These are phyloP conservation scores for Sclerotiophoma versabilis DNA, from an alignment of 2,329 filamentous ascomycete genomes.

Conservation along the genomic window DNA sequence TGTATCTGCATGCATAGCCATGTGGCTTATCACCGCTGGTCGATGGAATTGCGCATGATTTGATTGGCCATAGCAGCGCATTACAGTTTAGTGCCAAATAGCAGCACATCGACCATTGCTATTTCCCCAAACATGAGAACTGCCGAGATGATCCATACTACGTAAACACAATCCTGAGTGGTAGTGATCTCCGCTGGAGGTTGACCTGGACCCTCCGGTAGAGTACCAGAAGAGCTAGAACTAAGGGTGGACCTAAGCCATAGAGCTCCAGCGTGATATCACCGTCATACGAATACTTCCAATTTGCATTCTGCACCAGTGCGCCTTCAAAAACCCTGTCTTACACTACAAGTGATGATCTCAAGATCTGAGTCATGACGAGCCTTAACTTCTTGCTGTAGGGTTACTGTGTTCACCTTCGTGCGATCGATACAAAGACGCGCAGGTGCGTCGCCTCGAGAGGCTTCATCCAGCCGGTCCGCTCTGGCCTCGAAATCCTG, in stretches of 20 bases:
- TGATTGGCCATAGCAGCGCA: not conserved
- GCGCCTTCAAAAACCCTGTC: not conserved
- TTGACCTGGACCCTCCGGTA: not conserved
- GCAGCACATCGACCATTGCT: no score
- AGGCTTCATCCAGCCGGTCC: not conserved
- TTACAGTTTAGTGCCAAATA: not conserved
- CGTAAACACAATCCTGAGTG: no score
- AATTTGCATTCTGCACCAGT: not conserved
- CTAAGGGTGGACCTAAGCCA: not conserved
- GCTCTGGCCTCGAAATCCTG: not conserved
- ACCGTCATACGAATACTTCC: not conserved
- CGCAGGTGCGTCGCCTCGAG: not conserved
- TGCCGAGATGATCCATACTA: no score
- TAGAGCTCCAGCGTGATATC: not conserved
- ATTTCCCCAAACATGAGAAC: no score
- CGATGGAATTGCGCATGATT: not conserved
- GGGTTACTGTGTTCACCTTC: not conserved
- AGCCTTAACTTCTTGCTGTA: not conserved
- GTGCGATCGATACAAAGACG: not conserved
- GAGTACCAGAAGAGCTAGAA: not conserved
- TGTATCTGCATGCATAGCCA: not conserved
- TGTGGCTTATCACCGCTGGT: not conserved
- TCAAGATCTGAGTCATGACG: not conserved
- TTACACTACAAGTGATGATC: not conserved
- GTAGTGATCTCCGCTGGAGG: not conserved